Evolutionary conservation across 192 early-diverging fungal genomes (phyloP).

Genomic region (Coemansia sp.): DNA sequence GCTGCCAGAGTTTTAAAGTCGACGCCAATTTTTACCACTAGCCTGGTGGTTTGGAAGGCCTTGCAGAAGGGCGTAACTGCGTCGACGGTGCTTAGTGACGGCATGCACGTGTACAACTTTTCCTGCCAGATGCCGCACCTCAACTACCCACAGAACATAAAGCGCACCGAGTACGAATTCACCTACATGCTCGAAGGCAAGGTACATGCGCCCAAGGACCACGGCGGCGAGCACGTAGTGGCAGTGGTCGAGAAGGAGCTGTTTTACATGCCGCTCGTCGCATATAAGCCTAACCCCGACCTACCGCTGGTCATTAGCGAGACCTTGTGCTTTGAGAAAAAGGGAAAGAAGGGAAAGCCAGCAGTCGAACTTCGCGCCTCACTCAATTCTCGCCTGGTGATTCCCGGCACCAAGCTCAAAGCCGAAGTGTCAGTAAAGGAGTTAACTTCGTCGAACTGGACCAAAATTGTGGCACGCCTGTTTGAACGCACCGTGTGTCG

Average conservation of each 20-base stretch:
- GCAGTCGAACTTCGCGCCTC: constrained; percentile 39
- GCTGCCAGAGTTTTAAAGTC: constrained; percentile 12
- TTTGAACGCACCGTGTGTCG: constrained; percentile 48
- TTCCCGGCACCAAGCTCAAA: constrained; percentile 37
- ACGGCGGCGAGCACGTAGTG: constrained; percentile 25
- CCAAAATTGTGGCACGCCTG: constrained; percentile 33
- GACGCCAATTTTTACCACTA: constrained; percentile 21
- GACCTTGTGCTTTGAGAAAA: constrained; percentile 52
- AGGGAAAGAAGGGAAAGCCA: constrained; percentile 49
- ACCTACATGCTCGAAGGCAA: constrained; percentile 28
- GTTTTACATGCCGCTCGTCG: constrained; percentile 40
- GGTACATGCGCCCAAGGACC: constrained; percentile 32
- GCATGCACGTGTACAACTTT: constrained; percentile 54
- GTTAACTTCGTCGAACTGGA: constrained; percentile 44
- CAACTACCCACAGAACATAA: constrained; percentile 51
- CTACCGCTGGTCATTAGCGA: constrained; percentile 22
- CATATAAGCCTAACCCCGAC: constrained; percentile 18
- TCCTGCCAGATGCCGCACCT: constrained; percentile 48
- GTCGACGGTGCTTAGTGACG: constrained; percentile 54
- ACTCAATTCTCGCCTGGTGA: constrained; percentile 26
- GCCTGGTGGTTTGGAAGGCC: constrained; percentile 45
- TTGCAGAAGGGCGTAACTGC: constrained; percentile 36
- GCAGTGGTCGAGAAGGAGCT: constrained; percentile 36
- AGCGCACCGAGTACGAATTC: constrained; percentile 33
- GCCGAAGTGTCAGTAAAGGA: constrained; percentile 52